Conservation (phyloP, 2,329 filamentous ascomycete genomes). For the Fusarium nematophilum region DNA sequence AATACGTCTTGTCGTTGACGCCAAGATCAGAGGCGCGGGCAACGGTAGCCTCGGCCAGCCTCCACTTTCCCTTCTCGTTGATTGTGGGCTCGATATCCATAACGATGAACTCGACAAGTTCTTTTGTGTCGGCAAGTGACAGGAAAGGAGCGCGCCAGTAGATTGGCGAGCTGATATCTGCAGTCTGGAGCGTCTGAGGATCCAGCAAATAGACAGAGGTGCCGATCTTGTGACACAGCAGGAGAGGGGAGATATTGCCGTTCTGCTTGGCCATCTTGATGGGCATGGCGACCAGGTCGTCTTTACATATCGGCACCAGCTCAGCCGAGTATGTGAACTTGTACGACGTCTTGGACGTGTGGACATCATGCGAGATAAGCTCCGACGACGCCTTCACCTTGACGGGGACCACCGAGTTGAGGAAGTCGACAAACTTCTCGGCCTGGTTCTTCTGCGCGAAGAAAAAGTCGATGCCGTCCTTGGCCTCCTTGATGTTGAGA, state of each 20-base stretch:
- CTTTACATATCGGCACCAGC: slow-evolving; percentile 94
- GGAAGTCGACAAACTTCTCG: slow-evolving; percentile 91
- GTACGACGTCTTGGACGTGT: slow-evolving; percentile 91
- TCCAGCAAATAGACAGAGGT: slow-evolving; percentile 92
- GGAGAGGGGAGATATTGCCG: slow-evolving; percentile 89
- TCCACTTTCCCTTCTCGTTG: slow-evolving; percentile 80
- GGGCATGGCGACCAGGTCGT: slow-evolving; percentile 93
- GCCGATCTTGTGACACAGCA: slow-evolving; percentile 88
- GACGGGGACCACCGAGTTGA: slow-evolving; percentile 83
- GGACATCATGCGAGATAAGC: slow-evolving; percentile 91
- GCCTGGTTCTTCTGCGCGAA: slow-evolving; percentile 91
- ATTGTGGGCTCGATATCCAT: slow-evolving; percentile 91
- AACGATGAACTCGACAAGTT: slow-evolving; percentile 91
- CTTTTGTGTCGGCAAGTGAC: slow-evolving; percentile 83
- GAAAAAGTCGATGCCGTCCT: slow-evolving; percentile 96
- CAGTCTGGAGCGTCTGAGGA: slow-evolving; percentile 88
- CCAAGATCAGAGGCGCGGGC: slow-evolving; percentile 89
- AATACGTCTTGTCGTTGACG: slow-evolving; percentile 87
- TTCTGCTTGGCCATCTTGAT: slow-evolving; percentile 87
- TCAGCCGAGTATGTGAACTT: slow-evolving; percentile 95
- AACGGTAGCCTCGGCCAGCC: slow-evolving; percentile 88
- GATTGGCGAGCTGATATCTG: slow-evolving; percentile 82
- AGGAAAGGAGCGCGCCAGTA: slow-evolving; percentile 94
- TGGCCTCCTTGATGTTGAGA: slow-evolving; percentile 97
- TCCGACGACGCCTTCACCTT: slow-evolving; percentile 82